Conservation (phyloP, 2,329 filamentous ascomycete species). For the Aspergillus quadricinctus region DNA sequence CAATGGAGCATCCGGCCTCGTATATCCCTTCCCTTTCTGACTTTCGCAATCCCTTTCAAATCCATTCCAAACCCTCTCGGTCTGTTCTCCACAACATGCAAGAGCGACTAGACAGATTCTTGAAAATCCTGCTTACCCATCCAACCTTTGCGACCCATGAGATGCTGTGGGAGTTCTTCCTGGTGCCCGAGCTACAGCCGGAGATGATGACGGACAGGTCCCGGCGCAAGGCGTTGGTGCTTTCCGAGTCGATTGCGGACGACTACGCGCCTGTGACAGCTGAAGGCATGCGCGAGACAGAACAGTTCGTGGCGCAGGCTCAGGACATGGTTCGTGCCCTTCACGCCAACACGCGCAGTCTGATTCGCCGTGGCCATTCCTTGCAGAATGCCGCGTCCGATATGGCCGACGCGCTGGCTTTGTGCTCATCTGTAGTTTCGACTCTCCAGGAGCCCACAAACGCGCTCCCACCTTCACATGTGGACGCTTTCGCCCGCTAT, state of each 20-base stretch:
- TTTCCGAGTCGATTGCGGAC: constrained; percentile 79
- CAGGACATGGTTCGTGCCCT: constrained; percentile 83
- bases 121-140: constrained; percentile 80
- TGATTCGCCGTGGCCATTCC: constrained; percentile 74
- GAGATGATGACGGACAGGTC: constrained; percentile 88
- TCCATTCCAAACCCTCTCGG: constrained; percentile 85
- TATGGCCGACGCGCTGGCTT: constrained; percentile 39
- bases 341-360: constrained; percentile 75
- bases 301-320: constrained; percentile 87
- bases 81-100: constrained; percentile 85
- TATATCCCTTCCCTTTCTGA: constrained; percentile 81
- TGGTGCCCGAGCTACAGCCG: constrained; percentile 88
- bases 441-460: constrained; percentile 47
- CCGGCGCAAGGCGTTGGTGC: constrained; percentile 75
- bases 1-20: constrained; percentile 87
- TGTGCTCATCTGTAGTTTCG: constrained; percentile 45
- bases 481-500: constrained; percentile 68
- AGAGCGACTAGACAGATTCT: constrained; percentile 76
- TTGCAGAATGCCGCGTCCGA: constrained; percentile 59
- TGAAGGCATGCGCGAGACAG: constrained; percentile 78
- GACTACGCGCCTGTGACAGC: constrained; percentile 72
- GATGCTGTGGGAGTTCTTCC: constrained; percentile 98
- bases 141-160: constrained; percentile 94
- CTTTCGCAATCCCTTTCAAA: constrained; percentile 82
- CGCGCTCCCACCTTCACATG: constrained; percentile 66